Conservation (phyloP, 495 filamentous ascomycete genomes). For the Talaromyces liani region DNA sequence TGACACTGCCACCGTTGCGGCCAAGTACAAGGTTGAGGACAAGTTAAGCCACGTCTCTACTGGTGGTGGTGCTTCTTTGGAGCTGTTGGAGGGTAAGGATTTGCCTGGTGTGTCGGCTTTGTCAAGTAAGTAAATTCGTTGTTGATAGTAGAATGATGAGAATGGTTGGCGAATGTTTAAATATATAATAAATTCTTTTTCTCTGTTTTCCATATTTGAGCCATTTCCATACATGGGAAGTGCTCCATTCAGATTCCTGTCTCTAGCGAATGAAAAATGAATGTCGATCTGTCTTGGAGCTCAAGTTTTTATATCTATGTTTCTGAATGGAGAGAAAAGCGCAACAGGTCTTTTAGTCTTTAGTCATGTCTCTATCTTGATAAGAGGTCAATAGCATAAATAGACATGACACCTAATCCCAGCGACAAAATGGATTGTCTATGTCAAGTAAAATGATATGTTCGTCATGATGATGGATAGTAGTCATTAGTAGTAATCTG, state of each 20-base stretch:
- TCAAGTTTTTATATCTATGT: slow-evolving; percentile 1
- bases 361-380: background rate
- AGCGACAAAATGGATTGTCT: background rate
- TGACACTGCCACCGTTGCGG: slow-evolving; percentile 95
- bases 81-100: slow-evolving; percentile 95
- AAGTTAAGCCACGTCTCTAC: slow-evolving; percentile 98
- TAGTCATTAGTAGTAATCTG: slow-evolving; percentile 1
- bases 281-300: background rate
- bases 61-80: slow-evolving; percentile 89
- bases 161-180: background rate
- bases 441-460: background rate
- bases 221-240: background rate
- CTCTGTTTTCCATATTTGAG: background rate
- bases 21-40: slow-evolving; percentile 91
- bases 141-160: background rate
- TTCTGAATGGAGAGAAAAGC: background rate
- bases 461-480: background rate
- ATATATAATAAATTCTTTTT: slow-evolving; percentile 1
- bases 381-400: too few relatives aligned
- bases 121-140: slow-evolving; percentile 65
- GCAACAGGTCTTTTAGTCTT: slow-evolving; percentile 4
- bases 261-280: background rate
- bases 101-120: slow-evolving; percentile 90
- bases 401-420: too few relatives aligned
- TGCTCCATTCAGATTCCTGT: background rate